A percentile compares a stretch with the other conserved stretches of the same genome.
Conservation (phyloP, 352 stramenopile species). For the Pythium aphanidermatum region DNA sequence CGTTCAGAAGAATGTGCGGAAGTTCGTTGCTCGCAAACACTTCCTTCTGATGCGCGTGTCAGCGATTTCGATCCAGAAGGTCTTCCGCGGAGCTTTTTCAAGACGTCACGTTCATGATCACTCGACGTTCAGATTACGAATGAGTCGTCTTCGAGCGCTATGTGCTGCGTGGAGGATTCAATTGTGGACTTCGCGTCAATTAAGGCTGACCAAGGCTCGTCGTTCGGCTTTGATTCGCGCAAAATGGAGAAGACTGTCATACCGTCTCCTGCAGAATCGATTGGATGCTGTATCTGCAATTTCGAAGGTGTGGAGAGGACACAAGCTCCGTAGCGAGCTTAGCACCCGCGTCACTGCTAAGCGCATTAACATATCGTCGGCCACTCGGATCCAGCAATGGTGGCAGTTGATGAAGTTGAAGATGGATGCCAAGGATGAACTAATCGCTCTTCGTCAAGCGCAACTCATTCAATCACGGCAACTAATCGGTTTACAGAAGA, state of each 20-base stretch:
- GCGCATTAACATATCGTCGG: no score
- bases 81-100: slow-evolving; percentile 10
- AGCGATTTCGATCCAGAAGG: slow-evolving; percentile 4
- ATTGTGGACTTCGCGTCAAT: slow-evolving; percentile 1
- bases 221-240: slow-evolving; percentile 7
- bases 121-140: not conserved
- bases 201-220: slow-evolving; percentile 1
- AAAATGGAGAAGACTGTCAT: slow-evolving; percentile 6
- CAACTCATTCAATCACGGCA: no score
- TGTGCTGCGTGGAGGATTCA: slow-evolving; percentile 17
- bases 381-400: slow-evolving; percentile 13
- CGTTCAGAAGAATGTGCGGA: slow-evolving; percentile 3
- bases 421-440: not conserved
- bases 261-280: not conserved
- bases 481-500: slow-evolving; percentile 6
- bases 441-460: not conserved
- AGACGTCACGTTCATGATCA: slow-evolving; percentile 5
- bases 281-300: slow-evolving; percentile 8
- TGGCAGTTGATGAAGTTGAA: slow-evolving; percentile 8
- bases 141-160: not conserved
- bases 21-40: not conserved
- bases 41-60: slow-evolving; percentile 1
- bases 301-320: no score
- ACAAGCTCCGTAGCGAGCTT: no score
- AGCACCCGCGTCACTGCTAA: no score